These are phyloP conservation scores for Sarocladium strictum DNA, from an alignment of 2,329 filamentous ascomycete species.

Conservation along the genomic window DNA sequence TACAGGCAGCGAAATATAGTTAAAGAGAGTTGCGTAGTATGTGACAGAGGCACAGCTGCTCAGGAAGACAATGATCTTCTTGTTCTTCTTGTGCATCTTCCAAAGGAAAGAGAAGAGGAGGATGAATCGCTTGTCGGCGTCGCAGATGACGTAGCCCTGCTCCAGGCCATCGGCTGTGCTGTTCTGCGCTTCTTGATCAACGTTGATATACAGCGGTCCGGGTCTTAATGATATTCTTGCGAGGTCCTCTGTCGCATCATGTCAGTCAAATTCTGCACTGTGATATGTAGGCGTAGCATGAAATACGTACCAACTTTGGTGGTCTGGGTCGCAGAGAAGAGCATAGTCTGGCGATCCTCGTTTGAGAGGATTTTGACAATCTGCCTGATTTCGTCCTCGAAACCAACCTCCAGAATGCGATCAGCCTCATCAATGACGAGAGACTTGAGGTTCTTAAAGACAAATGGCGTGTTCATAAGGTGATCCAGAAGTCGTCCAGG, in stretches of 20 bases:
- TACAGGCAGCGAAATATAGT: constrained; percentile 93
- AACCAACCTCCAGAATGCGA: constrained; percentile 91
- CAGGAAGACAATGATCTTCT: constrained; percentile 98
- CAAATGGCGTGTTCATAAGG: constrained; percentile 85
- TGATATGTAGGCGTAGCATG: neutral
- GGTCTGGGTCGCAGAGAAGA: constrained; percentile 98
- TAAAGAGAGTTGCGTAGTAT: constrained; percentile 91
- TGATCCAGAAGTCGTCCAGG: constrained; percentile 91
- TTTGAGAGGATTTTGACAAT: constrained; percentile 91
- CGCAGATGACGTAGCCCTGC: constrained; percentile 92
- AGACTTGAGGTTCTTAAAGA: constrained; percentile 88
- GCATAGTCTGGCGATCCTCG: constrained; percentile 85
- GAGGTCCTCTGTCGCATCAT: constrained; percentile 62
- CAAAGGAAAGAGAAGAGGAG: constrained; percentile 93
- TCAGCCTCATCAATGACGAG: constrained; percentile 96
- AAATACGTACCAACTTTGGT: constrained; percentile 65
- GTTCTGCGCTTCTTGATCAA: constrained; percentile 83
- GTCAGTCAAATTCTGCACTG: neutral
- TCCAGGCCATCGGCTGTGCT: constrained; percentile 91
- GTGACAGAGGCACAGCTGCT: constrained; percentile 89
- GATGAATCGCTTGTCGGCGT: constrained; percentile 88
- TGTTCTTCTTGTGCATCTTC: constrained; percentile 69
- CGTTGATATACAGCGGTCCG: constrained; percentile 93
- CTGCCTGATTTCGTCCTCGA: constrained; percentile 96
- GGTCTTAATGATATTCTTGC: constrained; percentile 87